Conservation (phyloP, 1,284 basidiomycete genomes). For the Meira nashicola region DNA sequence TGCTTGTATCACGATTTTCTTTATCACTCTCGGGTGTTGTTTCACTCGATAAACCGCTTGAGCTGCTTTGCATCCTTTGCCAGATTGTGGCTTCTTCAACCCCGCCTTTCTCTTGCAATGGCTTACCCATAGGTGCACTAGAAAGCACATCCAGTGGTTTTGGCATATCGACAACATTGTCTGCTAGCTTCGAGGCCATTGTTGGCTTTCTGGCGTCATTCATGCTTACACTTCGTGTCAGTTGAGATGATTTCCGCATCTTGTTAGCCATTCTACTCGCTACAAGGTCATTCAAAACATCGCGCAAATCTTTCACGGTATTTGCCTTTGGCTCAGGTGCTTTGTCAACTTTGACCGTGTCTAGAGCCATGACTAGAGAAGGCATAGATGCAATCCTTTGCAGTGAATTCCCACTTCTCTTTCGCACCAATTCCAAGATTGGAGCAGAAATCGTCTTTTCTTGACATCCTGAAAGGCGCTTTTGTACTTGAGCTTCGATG, state of each 20-base stretch:
- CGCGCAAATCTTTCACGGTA: slow-evolving; percentile 2
- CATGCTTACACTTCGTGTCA: not conserved
- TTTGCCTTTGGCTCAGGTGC: too few species aligned
- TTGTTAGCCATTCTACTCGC: not conserved
- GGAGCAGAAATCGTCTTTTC: not conserved
- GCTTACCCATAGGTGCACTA: not conserved
- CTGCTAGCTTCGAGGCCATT: not conserved
- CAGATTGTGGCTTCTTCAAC: slow-evolving; percentile 20
- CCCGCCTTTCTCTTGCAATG: not conserved
- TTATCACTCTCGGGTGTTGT: slow-evolving; percentile 25
- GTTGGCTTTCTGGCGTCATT: not conserved
- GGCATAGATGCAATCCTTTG: slow-evolving; percentile 7
- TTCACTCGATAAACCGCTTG: slow-evolving; percentile 14
- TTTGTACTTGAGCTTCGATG: not conserved
- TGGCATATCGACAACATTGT: not conserved
- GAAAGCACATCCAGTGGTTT: not conserved
- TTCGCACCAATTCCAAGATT: not conserved
- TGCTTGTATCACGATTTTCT: slow-evolving; percentile 13
- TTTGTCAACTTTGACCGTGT: not conserved
- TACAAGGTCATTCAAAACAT: not conserved
- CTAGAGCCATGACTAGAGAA: not conserved
- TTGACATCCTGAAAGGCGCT: not conserved
- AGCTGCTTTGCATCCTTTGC: slow-evolving; percentile 46
- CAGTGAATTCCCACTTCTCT: not conserved
- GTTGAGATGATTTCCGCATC: not conserved